Base-by-base conservation (phyloP, 2,329 filamentous ascomycete genomes). In the Ceratocystis diversiconidia region DNA sequence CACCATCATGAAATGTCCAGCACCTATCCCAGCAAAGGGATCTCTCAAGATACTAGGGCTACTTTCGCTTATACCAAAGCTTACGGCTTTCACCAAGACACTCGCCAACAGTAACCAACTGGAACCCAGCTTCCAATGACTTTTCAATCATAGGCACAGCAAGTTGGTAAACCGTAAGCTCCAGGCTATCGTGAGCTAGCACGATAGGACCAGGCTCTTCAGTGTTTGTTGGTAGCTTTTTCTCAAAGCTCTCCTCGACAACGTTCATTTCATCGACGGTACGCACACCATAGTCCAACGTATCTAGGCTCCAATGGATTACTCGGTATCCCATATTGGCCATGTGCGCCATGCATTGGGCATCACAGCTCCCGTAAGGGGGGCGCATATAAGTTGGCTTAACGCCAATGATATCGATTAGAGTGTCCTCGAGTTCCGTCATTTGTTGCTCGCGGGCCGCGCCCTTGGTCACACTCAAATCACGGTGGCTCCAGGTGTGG, bases 251-350 rank as follows among this genome's bases (percentile, higher is more conserved):
- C 10, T 73, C 70, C 68, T 82, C 77, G 65, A 77, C 78, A 32
- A 74, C 71, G 67, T 77, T 74, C 69, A 84, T 83, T 68, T 78
- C 76, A 52, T 78, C 73, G 1, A 80, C 76, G 7, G 74, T 74
- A 66, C 79, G 76, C 69, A 83, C 79, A 70, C 81, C 75, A 70
- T 82, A 85, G 72, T 85, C 83, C 68, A 84, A 80, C 17, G 83
- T 85, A 71, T 86, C 83, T 12, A 85, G 72, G 70, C 84, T 79
- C 69, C 80, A 81, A 70, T 80, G 81, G 67, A 80, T 75, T 68
- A 83, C 72, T 70, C 84, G 81, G 72, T 85, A 85, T 50, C 79
- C 80, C 32, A 83, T 71, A 28, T 69, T 69, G 2, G 69, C 71
- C 69, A 79, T 69, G 36, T 74, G 70, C 2, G 69, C 68, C 52